Evolutionary conservation across 352 stramenopile genomes (phyloP).

Genomic region (Phytopythium montanum): DNA sequence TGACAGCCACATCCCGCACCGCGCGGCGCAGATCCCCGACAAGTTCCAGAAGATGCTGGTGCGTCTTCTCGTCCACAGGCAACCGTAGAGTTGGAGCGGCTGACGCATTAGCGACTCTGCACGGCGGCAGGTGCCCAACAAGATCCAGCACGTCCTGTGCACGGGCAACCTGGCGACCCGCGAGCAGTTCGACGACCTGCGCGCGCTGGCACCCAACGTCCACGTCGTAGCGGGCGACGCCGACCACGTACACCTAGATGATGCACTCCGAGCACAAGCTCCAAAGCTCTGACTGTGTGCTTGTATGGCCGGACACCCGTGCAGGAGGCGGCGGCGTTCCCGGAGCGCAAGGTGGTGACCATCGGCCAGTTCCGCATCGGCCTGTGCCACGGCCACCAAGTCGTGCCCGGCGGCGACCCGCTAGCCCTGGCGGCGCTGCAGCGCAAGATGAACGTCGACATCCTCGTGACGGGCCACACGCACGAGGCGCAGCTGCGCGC

Average conservation of each 20-base stretch:
- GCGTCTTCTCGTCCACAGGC: not conserved
- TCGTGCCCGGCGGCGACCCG: constrained; percentile 90
- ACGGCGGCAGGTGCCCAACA: constrained; percentile 92
- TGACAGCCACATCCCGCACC: constrained; percentile 96
- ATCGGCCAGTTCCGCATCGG: constrained; percentile 97
- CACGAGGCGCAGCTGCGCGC: constrained; percentile 91
- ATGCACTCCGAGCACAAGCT: rapidly evolving
- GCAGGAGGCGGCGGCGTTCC: constrained; percentile 73
- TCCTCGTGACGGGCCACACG: constrained; percentile 95
- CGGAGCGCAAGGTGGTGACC: constrained; percentile 94
- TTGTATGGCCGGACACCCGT: not conserved
- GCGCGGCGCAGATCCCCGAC: constrained; percentile 92
- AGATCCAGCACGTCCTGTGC: constrained; percentile 98
- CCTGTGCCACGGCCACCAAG: constrained; percentile 97
- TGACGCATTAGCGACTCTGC: not conserved
- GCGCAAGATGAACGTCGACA: constrained; percentile 96
- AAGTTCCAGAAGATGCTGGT: constrained; percentile 95
- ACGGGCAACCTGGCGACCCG: constrained; percentile 96
- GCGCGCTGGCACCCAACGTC: constrained; percentile 94
- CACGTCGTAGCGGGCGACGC: constrained; percentile 95
- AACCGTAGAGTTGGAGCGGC: not conserved
- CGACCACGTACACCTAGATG: constrained; percentile 66
- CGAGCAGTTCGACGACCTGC: constrained; percentile 95
- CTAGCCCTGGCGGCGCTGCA: constrained; percentile 86
- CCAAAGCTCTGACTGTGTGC: not conserved